phyloP scores from a whole-genome alignment of 306 rosid genomes.

The Canavalia gladiata region DNA sequence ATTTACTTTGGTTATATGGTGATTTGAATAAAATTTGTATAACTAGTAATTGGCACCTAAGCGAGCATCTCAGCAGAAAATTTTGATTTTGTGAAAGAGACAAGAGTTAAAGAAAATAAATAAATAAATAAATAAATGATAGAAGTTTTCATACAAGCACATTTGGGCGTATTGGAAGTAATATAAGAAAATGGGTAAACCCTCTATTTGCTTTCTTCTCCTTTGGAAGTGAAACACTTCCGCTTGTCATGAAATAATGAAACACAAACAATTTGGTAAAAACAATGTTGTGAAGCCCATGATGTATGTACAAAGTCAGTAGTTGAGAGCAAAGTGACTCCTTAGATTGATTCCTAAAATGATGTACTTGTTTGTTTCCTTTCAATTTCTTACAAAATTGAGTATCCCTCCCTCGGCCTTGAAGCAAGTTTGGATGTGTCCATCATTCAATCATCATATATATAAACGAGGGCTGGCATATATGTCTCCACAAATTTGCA shows the following conservation, averaged over 20 bases:
- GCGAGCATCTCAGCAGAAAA: background rate
- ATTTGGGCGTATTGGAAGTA: constrained; percentile 23
- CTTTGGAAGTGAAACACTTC: constrained; percentile 51
- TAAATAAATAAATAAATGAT: constrained; percentile 46
- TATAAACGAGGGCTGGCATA: constrained; percentile 43
- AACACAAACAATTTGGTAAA: constrained; percentile 48
- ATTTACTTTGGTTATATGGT: no score
- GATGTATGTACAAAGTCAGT: constrained; percentile 56
- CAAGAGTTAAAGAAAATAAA: constrained; percentile 21
- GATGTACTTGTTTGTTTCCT: constrained; percentile 38
- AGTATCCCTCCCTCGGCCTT: constrained; percentile 35
- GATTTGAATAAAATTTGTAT: no score
- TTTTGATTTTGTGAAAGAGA: background rate
- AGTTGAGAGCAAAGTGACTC: constrained; percentile 50
- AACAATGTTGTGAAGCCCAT: constrained; percentile 47
- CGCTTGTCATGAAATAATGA: constrained; percentile 45
- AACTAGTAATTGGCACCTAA: no score
- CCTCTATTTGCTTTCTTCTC: constrained; percentile 50
- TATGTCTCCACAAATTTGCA: constrained; percentile 48
- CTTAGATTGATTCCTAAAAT: constrained; percentile 40
- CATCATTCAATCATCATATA: no score
- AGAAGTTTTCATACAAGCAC: constrained; percentile 46
- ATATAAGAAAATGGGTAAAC: constrained; percentile 40
- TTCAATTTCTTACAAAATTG: constrained; percentile 58
- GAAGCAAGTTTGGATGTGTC: background rate